Evolutionary conservation across 768 basidiomycete species (phyloP).

Genomic region (Boletus reticuloceps): DNA sequence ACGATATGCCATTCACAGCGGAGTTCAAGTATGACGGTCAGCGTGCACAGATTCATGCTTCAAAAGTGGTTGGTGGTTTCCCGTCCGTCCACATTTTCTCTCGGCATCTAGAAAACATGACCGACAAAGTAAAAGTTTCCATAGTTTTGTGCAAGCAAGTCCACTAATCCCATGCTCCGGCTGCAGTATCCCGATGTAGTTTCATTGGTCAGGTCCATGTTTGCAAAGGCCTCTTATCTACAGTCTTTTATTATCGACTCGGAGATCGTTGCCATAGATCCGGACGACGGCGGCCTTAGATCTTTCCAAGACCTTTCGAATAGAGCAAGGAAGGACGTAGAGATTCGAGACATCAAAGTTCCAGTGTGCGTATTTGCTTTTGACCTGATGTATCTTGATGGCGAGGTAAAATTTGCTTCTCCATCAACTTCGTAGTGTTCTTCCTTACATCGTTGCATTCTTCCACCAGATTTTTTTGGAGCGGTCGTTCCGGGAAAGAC

Average conservation of each 20-base stretch:
- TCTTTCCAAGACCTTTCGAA: constrained; percentile 88
- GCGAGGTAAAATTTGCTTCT: constrained; percentile 50
- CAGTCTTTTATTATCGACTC: constrained; percentile 76
- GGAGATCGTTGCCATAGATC: constrained; percentile 85
- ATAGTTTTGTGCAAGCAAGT: neutral
- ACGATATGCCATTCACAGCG: constrained; percentile 66
- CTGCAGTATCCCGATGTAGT: constrained; percentile 80
- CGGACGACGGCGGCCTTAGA: constrained; percentile 54
- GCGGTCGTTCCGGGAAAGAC: constrained; percentile 67
- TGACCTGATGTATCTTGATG: constrained; percentile 86
- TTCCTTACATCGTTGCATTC: constrained; percentile 1
- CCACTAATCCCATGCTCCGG: constrained; percentile 12
- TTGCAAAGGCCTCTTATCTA: constrained; percentile 40
- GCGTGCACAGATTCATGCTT: constrained; percentile 76
- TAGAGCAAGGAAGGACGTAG: constrained; percentile 80
- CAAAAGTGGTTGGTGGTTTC: constrained; percentile 23
- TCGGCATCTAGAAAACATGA: constrained; percentile 91
- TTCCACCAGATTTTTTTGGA: constrained; percentile 58
- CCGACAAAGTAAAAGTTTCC: constrained; percentile 58
- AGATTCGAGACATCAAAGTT: constrained; percentile 69
- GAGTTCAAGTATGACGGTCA: constrained; percentile 95
- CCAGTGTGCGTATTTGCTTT: constrained; percentile 84
- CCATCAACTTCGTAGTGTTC: neutral
- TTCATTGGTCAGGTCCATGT: constrained; percentile 50
- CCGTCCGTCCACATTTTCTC: constrained; percentile 69